Conservation (phyloP, 495 filamentous ascomycete genomes). For the Penicillium egyptiacum region DNA sequence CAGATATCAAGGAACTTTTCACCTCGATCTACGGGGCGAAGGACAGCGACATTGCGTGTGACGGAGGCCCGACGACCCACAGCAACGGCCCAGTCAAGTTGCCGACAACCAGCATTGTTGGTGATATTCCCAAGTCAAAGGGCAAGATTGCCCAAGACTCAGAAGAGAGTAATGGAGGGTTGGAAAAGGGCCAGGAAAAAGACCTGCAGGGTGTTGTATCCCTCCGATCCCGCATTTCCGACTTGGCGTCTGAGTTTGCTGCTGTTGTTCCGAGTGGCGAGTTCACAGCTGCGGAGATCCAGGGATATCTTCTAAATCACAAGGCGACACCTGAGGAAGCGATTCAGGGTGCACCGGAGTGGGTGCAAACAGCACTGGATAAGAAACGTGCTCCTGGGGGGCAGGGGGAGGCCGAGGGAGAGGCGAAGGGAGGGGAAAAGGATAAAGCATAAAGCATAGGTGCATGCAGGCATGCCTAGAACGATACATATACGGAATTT, state of each 20-base stretch:
- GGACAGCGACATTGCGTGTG: conserved; percentile 26
- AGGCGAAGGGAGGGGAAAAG: conserved; percentile 4
- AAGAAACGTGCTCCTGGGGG: conserved; percentile 40
- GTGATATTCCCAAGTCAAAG: background rate
- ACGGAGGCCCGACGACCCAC: background rate
- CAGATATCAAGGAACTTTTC: conserved; percentile 68
- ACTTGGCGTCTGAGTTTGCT: conserved; percentile 59
- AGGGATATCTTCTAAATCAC: conserved; percentile 70
- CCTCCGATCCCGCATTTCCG: conserved; percentile 32
- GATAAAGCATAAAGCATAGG: conserved; percentile 2
- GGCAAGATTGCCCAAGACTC: background rate
- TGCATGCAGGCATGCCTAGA: background rate
- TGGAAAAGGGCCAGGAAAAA: conserved; percentile 6
- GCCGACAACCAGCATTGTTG: background rate
- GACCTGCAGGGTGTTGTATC: conserved; percentile 8
- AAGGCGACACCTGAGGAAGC: conserved; percentile 62
- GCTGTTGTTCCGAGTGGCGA: conserved; percentile 57
- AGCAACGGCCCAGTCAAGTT: conserved; percentile 4
- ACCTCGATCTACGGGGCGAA: conserved; percentile 62
- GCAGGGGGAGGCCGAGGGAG: background rate
- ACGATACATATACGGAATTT: background rate
- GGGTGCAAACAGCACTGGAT: conserved; percentile 57
- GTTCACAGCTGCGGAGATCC: conserved; percentile 76
- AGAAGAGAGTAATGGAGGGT: conserved; percentile 1
- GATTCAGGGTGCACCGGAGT: conserved; percentile 54